phyloP scores from a whole-genome alignment of 495 filamentous ascomycete genomes.

The Entonaema liquescens region DNA sequence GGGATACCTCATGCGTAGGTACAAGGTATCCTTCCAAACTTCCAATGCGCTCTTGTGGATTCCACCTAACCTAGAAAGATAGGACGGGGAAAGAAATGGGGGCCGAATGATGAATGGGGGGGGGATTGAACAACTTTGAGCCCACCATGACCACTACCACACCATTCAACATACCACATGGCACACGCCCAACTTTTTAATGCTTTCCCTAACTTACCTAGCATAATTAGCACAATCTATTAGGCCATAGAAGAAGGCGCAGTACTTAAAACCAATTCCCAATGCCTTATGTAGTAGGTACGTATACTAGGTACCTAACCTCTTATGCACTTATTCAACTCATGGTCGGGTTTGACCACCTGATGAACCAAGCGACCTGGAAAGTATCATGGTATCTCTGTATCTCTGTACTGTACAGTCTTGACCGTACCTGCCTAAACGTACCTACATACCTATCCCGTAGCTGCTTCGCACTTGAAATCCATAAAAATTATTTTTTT shows the following conservation, averaged over 20 bases:
- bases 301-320: too few species aligned
- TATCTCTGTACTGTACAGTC: constrained; percentile 12
- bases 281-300: background rate
- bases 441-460: constrained; percentile 20
- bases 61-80: constrained; percentile 21
- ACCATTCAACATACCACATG: constrained; percentile 39
- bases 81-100: constrained; percentile 17
- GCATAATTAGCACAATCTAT: background rate
- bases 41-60: constrained; percentile 32
- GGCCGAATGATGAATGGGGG: constrained; percentile 12
- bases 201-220: constrained; percentile 9
- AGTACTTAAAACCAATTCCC: constrained; percentile 20
- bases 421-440: constrained; percentile 37
- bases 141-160: constrained; percentile 20
- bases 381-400: constrained; percentile 15
- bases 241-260: constrained; percentile 22
- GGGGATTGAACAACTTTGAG: constrained; percentile 9
- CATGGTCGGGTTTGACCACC: constrained; percentile 34
- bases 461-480: constrained; percentile 27
- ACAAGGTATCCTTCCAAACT: constrained; percentile 10
- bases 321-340: constrained; percentile 35
- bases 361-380: constrained; percentile 27
- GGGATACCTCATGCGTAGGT: background rate
- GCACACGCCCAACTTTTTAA: constrained; percentile 18
- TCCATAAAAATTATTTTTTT: constrained; percentile 43